These are phyloP conservation scores for Aphanomyces euteiches DNA, from an alignment of 352 stramenopile species.

Conservation along the genomic window DNA sequence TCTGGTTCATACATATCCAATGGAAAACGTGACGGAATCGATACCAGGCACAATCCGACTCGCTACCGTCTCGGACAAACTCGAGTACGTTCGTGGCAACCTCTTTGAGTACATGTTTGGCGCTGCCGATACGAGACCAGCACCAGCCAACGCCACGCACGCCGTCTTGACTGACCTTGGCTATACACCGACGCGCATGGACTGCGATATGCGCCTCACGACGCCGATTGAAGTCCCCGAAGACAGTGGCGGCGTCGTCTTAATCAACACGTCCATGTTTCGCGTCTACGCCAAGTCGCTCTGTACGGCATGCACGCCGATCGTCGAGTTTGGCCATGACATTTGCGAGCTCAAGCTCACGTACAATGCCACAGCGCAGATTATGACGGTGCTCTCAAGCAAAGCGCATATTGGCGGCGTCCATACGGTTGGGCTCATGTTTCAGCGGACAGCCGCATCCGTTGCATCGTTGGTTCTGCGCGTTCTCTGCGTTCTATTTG, in stretches of 20 bases:
- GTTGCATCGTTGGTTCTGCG: background rate
- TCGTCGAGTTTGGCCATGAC: conserved; percentile 14
- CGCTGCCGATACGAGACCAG: background rate
- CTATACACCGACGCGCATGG: conserved; percentile 1
- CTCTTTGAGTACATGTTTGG: background rate
- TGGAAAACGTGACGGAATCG: background rate
- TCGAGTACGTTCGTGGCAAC: conserved; percentile 20
- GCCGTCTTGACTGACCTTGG: background rate
- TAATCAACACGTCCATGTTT: conserved; percentile 21
- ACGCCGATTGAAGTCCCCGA: background rate
- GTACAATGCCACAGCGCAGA: background rate
- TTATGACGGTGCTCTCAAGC: conserved; percentile 7
- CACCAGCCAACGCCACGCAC: background rate
- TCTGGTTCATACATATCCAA: background rate
- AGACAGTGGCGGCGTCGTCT: background rate
- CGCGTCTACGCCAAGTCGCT: conserved; percentile 5
- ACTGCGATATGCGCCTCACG: conserved; percentile 14
- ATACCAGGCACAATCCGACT: background rate
- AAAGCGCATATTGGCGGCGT: background rate
- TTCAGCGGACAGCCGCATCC: background rate
- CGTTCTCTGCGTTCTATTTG: conserved; percentile 7
- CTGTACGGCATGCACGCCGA: conserved; percentile 18
- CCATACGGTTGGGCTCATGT: conserved; percentile 3
- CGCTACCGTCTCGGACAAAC: conserved; percentile 1
- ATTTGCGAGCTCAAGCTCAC: background rate